A percentile compares a stretch with the other conserved stretches of the same genome.
phyloP scores from a whole-genome alignment of 345 rosid genomes.

The Zanthoxylum bungeanum region DNA sequence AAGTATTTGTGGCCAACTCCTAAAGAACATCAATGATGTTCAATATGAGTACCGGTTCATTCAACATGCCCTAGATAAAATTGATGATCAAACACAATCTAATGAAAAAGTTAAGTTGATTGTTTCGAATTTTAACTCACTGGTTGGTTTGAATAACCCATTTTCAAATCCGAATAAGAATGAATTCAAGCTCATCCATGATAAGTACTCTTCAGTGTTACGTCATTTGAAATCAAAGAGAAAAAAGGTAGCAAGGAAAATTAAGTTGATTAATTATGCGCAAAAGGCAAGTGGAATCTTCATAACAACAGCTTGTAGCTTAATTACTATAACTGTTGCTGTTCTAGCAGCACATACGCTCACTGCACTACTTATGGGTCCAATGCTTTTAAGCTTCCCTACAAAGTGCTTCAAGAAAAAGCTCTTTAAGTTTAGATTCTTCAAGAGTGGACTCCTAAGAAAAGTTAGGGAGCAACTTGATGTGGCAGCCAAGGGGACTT shows the following conservation, averaged over 20 bases:
- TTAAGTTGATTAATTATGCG: slow-evolving; percentile 22
- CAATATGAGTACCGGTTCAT: slow-evolving; percentile 17
- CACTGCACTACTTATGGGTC: slow-evolving; percentile 28
- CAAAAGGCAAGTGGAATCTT: slow-evolving; percentile 31
- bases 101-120: slow-evolving; percentile 3
- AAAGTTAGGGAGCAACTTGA: slow-evolving; percentile 35
- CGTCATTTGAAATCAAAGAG: slow-evolving; percentile 28
- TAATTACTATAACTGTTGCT: slow-evolving; percentile 24
- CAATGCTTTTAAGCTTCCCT: slow-evolving; percentile 28
- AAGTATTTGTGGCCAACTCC: slow-evolving; percentile 33
- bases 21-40: slow-evolving; percentile 25
- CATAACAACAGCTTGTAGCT: slow-evolving; percentile 32
- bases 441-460: slow-evolving; percentile 22
- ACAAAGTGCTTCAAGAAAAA: slow-evolving; percentile 26
- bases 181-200: slow-evolving; percentile 32
- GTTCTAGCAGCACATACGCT: slow-evolving; percentile 38
- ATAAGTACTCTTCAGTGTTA: slow-evolving; percentile 20
- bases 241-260: slow-evolving; percentile 27
- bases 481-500: slow-evolving; percentile 40
- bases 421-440: slow-evolving; percentile 5
- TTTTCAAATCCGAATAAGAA: slow-evolving; percentile 26
- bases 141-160: slow-evolving; percentile 20
- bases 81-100: slow-evolving; percentile 11
- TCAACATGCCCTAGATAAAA: slow-evolving; percentile 18
- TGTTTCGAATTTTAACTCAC: slow-evolving; percentile 22